Evolutionary conservation across 2,329 filamentous ascomycete species (phyloP).

Genomic region (Orbilia oligospora): DNA sequence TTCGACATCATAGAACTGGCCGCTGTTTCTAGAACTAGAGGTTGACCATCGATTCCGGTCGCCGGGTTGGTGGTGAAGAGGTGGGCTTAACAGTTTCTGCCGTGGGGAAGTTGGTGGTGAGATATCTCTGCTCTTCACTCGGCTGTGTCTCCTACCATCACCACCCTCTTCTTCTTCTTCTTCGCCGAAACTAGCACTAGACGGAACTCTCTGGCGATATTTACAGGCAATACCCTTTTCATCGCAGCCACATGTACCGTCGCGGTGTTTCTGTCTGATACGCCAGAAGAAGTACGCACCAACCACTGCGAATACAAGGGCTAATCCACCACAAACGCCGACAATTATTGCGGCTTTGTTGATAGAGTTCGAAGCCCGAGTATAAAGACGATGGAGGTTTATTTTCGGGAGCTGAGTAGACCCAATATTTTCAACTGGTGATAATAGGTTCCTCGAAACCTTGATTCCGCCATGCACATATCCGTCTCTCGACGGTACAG

Average conservation of each 20-base stretch:
- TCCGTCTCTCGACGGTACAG: slow-evolving; percentile 2
- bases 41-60: slow-evolving; percentile 33
- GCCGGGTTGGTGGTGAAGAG: slow-evolving; percentile 3
- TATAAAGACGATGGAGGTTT: slow-evolving; percentile 27
- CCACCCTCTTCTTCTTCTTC: slow-evolving; percentile 15
- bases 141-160: slow-evolving; percentile 10
- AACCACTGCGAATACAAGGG: slow-evolving; percentile 41
- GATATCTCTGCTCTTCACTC: slow-evolving; percentile 25
- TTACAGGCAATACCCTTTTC: slow-evolving; percentile 54
- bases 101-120: slow-evolving; percentile 50
- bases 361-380: slow-evolving; percentile 30
- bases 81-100: slow-evolving; percentile 32
- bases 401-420: background rate
- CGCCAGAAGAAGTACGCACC: slow-evolving; percentile 43
- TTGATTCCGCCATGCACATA: slow-evolving; percentile 19
- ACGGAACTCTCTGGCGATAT: slow-evolving; percentile 21
- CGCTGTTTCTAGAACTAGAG: slow-evolving; percentile 37
- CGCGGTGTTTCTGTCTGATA: slow-evolving; percentile 30
- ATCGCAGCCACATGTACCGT: slow-evolving; percentile 45
- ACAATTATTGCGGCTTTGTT: slow-evolving; percentile 57
- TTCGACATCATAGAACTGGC: slow-evolving; percentile 52
- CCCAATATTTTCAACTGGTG: slow-evolving; percentile 17
- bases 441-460: slow-evolving; percentile 19
- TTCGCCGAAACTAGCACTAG: background rate
- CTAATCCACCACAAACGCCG: slow-evolving; percentile 49